A percentile compares a stretch with the other conserved stretches of the same genome.
Evolutionary conservation across 495 filamentous ascomycete species (phyloP).

Genomic region (Jackrogersella multiformis): DNA sequence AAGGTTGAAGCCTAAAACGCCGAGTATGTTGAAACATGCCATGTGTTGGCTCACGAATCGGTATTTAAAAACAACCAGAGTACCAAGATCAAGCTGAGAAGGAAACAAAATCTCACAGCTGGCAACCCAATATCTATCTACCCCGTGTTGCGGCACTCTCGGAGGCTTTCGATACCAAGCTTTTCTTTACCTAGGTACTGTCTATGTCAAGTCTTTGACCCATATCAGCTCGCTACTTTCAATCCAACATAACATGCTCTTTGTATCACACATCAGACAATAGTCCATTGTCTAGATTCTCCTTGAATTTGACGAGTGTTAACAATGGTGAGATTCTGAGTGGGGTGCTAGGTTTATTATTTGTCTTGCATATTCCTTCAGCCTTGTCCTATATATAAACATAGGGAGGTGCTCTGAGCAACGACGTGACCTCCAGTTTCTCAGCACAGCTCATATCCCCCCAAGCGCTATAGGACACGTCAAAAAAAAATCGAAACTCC

Average conservation of each 20-base stretch:
- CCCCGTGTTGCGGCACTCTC: constrained; percentile 1
- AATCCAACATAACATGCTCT: constrained; percentile 21
- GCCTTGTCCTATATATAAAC: constrained; percentile 7
- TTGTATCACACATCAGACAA: constrained; percentile 26
- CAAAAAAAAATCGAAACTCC: constrained; percentile 1
- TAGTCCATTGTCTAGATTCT: constrained; percentile 28
- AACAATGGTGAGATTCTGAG: constrained; percentile 35
- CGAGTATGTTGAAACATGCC: background rate
- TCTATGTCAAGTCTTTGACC: constrained; percentile 29
- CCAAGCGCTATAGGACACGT: background rate
- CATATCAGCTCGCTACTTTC: constrained; percentile 3
- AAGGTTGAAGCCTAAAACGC: background rate
- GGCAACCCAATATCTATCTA: constrained; percentile 5
- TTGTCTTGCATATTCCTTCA: constrained; percentile 6
- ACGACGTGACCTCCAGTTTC: background rate
- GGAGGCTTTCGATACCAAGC: background rate
- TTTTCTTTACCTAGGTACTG: constrained; percentile 6
- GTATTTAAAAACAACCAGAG: background rate
- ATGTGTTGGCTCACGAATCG: constrained; percentile 1
- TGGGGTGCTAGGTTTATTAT: background rate
- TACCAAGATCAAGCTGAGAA: background rate
- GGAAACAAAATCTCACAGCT: constrained; percentile 2
- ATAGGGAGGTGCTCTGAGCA: background rate
- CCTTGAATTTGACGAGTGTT: constrained; percentile 11
- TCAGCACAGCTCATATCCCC: background rate